These are phyloP conservation scores for Haberlea rhodopensis DNA, from an alignment of 257 asterid species.

Conservation along the genomic window DNA sequence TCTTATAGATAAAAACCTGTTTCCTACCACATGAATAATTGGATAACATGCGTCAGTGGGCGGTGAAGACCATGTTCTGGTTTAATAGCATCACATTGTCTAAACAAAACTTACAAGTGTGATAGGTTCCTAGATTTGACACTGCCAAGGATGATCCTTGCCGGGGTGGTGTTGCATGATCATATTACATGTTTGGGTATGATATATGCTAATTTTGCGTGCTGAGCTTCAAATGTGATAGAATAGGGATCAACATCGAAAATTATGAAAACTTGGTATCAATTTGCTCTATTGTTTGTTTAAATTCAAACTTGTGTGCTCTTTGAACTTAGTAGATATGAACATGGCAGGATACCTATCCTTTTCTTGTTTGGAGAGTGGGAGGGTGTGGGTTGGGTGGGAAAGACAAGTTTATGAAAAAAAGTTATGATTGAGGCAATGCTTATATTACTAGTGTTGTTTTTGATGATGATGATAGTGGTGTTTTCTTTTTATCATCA, in stretches of 20 bases:
- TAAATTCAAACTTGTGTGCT: too few species aligned
- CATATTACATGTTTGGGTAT: not conserved
- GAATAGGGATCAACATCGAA: not conserved
- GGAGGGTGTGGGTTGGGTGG: not conserved
- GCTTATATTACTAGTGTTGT: not conserved
- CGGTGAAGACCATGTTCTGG: not conserved
- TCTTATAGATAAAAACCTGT: not conserved
- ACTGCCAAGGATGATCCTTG: constrained; percentile 8
- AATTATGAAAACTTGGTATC: not conserved
- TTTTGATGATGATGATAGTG: constrained; percentile 4
- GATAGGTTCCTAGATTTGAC: not conserved
- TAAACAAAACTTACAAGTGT: not conserved
- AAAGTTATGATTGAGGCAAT: constrained; percentile 2
- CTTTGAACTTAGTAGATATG: not conserved
- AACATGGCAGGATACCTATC: not conserved
- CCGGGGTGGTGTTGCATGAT: constrained; percentile 1
- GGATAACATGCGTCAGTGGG: not conserved
- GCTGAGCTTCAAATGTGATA: not conserved
- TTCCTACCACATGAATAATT: too few species aligned
- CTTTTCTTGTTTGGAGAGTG: not conserved
- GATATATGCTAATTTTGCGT: not conserved
- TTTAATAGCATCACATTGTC: not conserved
- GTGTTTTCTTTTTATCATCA: constrained; percentile 27
- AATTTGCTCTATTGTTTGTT: not conserved
- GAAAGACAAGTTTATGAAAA: not conserved